These are phyloP conservation scores for Leishmania braziliensis DNA, from an alignment of 208 protist species.

Conservation along the genomic window DNA sequence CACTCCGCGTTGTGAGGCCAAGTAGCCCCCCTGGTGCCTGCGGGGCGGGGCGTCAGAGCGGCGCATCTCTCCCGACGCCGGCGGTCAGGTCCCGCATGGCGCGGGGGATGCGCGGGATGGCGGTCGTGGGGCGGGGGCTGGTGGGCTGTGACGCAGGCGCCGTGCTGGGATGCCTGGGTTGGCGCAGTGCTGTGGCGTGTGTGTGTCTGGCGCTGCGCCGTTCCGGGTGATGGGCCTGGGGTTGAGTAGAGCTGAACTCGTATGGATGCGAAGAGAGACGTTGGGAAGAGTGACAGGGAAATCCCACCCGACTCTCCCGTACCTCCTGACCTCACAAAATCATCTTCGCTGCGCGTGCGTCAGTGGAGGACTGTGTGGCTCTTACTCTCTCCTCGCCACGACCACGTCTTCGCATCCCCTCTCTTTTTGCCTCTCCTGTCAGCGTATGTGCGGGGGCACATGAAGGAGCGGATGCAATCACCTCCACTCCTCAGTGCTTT, in stretches of 20 bases:
- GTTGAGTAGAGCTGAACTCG: background rate
- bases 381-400: background rate
- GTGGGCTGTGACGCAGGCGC: background rate
- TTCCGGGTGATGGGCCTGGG: background rate
- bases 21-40: background rate
- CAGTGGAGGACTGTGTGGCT: background rate
- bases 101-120: background rate
- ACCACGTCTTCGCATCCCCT: constrained; percentile 10
- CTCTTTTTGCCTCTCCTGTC: background rate
- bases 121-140: too few species aligned
- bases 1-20: background rate
- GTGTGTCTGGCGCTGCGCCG: background rate
- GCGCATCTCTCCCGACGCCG: background rate
- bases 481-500: background rate
- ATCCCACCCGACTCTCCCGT: background rate
- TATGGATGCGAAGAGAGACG: background rate
- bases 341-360: background rate
- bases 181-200: background rate
- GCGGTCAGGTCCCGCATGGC: background rate
- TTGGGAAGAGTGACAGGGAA: background rate
- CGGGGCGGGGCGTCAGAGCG: background rate
- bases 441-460: background rate
- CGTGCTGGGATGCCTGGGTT: too few species aligned
- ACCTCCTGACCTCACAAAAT: background rate
- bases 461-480: background rate